Percentiles rank a stretch among this genome's conserved stretches.
These are phyloP conservation scores for Trichoderma sp. DNA, from an alignment of 2,329 filamentous ascomycete genomes.

Conservation along the genomic window DNA sequence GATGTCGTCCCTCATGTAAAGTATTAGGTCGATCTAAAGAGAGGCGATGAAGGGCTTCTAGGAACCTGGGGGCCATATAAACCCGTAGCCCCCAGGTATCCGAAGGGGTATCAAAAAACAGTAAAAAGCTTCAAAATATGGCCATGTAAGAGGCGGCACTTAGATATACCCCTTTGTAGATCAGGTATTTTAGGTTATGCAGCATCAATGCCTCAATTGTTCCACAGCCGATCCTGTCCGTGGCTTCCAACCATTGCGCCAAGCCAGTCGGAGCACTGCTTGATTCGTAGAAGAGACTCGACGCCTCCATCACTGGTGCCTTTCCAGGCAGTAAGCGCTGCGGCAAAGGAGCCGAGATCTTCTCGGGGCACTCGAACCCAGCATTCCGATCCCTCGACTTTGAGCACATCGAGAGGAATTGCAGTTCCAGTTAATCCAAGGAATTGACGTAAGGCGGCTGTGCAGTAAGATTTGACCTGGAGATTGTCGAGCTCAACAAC, in stretches of 20 bases:
- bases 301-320: conserved; percentile 44
- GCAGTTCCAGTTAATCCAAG: conserved; percentile 66
- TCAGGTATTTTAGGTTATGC: conserved; percentile 9
- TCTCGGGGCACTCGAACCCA: conserved; percentile 65
- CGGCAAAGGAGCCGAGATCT: conserved; percentile 60
- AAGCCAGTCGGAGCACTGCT: conserved; percentile 62
- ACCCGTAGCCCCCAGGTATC: neutral
- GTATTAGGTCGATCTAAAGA: neutral
- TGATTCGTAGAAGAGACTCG: conserved; percentile 54
- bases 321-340: conserved; percentile 64
- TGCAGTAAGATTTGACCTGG: conserved; percentile 62
- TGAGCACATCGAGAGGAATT: conserved; percentile 69
- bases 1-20: conserved; percentile 71
- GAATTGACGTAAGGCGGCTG: conserved; percentile 63
- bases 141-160: conserved; percentile 7
- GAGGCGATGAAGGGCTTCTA: neutral
- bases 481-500: conserved; percentile 54
- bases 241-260: conserved; percentile 55
- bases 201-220: conserved; percentile 33
- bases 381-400: conserved; percentile 52
- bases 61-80: conserved; percentile 18
- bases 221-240: conserved; percentile 47
- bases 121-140: conserved; percentile 24
- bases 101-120: conserved; percentile 22
- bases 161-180: conserved; percentile 20